Percentiles rank a stretch among this genome's conserved stretches.
phyloP scores from a whole-genome alignment of 2,329 filamentous ascomycete genomes.

The Lecanoromycetidae sp. region DNA sequence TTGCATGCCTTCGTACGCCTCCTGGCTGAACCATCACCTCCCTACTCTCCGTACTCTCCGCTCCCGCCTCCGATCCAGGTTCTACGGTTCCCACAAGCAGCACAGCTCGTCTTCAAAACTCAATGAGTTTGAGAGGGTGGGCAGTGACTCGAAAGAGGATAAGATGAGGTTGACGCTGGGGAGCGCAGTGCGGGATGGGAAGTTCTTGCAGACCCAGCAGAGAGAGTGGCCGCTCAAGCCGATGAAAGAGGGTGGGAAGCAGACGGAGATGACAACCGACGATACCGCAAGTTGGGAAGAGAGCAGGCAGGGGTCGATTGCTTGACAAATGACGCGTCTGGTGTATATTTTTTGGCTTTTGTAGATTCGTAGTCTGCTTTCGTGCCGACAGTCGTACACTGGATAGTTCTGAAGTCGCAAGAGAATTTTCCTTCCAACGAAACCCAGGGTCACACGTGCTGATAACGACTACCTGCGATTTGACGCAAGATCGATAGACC shows the following conservation, averaged over 20 bases:
- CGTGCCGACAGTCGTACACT: background rate
- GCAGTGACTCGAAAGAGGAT: background rate
- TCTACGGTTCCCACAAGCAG: background rate
- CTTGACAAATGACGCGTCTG: background rate
- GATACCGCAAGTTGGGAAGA: background rate
- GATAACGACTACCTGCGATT: no score
- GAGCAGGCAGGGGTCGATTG: background rate
- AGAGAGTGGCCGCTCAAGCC: background rate
- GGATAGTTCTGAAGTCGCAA: background rate
- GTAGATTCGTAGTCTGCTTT: background rate
- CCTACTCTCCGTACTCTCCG: background rate
- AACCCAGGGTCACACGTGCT: no score
- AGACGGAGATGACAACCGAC: no score
- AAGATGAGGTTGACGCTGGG: background rate
- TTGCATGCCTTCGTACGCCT: conserved; percentile 2
- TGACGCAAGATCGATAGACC: no score
- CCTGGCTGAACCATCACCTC: background rate
- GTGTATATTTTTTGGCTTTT: background rate
- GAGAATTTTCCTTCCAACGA: no score
- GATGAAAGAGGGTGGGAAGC: background rate
- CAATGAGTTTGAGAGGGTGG: background rate
- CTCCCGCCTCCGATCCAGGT: background rate
- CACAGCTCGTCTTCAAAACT: background rate
- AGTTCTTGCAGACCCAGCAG: background rate
- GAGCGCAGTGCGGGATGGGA: background rate